phyloP scores from a whole-genome alignment of 805 yeast genomes.

The Yamadazyma philogaea region DNA sequence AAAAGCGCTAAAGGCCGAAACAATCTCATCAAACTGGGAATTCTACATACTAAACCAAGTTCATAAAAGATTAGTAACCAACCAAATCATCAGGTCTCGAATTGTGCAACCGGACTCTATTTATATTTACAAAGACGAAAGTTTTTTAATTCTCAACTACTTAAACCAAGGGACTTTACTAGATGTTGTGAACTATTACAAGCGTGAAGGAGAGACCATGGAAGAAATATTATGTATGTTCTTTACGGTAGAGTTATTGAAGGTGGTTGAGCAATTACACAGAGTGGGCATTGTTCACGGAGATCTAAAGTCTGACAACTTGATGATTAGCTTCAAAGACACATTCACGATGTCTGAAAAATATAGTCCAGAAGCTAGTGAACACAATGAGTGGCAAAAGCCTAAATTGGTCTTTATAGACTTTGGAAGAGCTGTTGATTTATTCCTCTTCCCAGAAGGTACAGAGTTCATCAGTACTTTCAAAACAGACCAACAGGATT shows the following conservation, averaged over 20 bases:
- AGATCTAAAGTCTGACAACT: constrained; percentile 81
- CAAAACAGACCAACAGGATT: constrained; percentile 65
- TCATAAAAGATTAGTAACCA: constrained; percentile 32
- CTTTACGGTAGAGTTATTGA: constrained; percentile 61
- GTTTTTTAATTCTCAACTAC: constrained; percentile 63
- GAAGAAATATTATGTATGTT: constrained; percentile 66
- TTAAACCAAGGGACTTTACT: constrained; percentile 68
- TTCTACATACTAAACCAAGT: constrained; percentile 65
- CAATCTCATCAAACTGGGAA: constrained; percentile 76
- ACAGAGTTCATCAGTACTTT: constrained; percentile 58
- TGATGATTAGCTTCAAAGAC: constrained; percentile 60
- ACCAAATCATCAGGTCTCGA: constrained; percentile 19
- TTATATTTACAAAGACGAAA: constrained; percentile 61
- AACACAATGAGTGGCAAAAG: constrained; percentile 44
- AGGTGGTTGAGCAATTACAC: constrained; percentile 62
- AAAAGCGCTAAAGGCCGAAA: constrained; percentile 70
- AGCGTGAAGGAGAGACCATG: constrained; percentile 23
- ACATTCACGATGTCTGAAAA: constrained; percentile 3
- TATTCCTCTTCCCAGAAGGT: constrained; percentile 46
- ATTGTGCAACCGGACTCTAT: constrained; percentile 51
- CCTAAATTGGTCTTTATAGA: constrained; percentile 68
- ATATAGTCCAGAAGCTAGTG: constrained; percentile 17
- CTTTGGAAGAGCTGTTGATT: constrained; percentile 78
- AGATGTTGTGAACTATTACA: constrained; percentile 58
- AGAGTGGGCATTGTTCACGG: constrained; percentile 71